phyloP scores from a whole-genome alignment of 345 rosid species.

The Eucalyptus polybractea region DNA sequence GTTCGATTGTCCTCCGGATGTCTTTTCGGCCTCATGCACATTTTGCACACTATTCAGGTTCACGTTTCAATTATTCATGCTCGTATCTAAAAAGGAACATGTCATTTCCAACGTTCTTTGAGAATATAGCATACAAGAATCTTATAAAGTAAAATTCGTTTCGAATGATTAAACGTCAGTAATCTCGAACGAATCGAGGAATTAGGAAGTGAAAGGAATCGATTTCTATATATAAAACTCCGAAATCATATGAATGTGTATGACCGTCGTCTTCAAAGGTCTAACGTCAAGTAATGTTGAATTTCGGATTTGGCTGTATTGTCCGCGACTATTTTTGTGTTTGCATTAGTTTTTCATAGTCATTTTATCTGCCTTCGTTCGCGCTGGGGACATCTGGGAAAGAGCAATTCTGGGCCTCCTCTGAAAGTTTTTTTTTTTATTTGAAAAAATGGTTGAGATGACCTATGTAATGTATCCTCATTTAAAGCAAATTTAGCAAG shows the following conservation, averaged over 20 bases:
- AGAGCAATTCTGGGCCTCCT: no score
- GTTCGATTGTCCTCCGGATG: background rate
- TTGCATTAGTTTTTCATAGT: no score
- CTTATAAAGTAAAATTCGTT: background rate
- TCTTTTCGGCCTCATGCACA: background rate
- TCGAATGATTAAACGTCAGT: background rate
- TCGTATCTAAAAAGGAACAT: background rate
- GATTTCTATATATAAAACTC: background rate
- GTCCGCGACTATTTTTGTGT: no score
- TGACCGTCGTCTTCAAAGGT: no score
- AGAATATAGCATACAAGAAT: background rate
- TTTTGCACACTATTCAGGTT: background rate
- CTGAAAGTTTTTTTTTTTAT: no score
- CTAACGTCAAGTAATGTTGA: no score
- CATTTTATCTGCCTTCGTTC: no score
- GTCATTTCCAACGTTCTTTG: background rate
- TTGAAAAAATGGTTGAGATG: no score
- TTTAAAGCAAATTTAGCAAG: no score
- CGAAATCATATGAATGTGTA: background rate
- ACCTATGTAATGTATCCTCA: no score
- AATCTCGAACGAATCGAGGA: background rate
- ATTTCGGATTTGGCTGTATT: no score
- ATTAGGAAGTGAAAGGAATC: background rate
- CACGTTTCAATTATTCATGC: background rate
- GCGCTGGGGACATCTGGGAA: no score